These are phyloP conservation scores for Endocalyx cinctus DNA, from an alignment of 2,329 filamentous ascomycete genomes.

Conservation along the genomic window DNA sequence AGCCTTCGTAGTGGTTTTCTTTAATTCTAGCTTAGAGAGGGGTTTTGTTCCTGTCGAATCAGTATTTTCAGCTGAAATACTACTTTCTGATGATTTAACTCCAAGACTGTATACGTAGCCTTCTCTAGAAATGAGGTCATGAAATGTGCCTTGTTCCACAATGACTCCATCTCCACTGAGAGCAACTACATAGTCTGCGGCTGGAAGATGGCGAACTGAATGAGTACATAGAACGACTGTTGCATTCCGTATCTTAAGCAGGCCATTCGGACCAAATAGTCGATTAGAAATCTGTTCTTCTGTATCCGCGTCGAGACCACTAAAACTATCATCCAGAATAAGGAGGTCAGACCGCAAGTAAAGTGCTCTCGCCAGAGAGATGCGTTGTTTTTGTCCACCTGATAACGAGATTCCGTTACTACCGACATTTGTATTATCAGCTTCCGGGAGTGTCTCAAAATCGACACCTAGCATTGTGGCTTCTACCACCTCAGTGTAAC, in stretches of 20 bases:
- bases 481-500: conserved; percentile 24
- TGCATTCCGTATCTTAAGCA: conserved; percentile 16
- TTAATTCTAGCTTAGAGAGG: not conserved
- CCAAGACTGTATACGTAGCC: conserved; percentile 19
- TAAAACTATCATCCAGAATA: conserved; percentile 32
- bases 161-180: conserved; percentile 35
- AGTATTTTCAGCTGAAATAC: conserved; percentile 5
- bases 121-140: conserved; percentile 26
- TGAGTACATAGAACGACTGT: conserved; percentile 35
- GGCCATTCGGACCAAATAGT: conserved; percentile 24
- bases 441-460: conserved; percentile 28
- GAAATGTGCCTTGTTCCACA: conserved; percentile 39
- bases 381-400: conserved; percentile 41
- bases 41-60: no score
- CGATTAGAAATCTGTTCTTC: conserved; percentile 26
- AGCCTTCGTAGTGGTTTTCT: conserved; percentile 2
- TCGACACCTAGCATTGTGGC: conserved; percentile 22
- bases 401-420: conserved; percentile 41
- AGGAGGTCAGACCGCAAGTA: conserved; percentile 25
- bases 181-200: conserved; percentile 42
- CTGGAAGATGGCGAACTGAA: conserved; percentile 32
- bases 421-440: conserved; percentile 37
- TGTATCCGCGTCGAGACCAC: conserved; percentile 29
- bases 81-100: conserved; percentile 10
- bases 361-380: conserved; percentile 29